Percentiles rank a stretch among this genome's conserved stretches.
Evolutionary conservation across 805 yeast genomes (phyloP).

Genomic region (Hanseniaspora jakobsenii): DNA sequence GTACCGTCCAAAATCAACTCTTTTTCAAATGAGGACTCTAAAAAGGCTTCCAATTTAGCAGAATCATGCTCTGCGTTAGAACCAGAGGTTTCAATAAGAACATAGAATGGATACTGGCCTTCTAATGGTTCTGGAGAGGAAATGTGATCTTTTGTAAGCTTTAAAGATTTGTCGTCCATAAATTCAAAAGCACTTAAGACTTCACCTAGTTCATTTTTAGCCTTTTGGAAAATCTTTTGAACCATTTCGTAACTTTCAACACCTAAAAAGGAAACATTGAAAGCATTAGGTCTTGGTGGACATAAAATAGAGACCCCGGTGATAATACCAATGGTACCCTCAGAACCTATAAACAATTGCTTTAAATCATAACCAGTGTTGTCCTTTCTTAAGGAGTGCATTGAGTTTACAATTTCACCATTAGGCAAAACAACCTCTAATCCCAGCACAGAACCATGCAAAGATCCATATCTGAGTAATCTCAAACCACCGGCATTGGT

Average conservation of each 20-base stretch:
- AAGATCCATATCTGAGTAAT: constrained; percentile 74
- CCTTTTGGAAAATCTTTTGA: constrained; percentile 64
- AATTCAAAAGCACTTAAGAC: constrained; percentile 86
- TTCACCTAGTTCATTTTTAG: constrained; percentile 69
- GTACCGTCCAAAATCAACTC: constrained; percentile 86
- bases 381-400: constrained; percentile 82
- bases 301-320: constrained; percentile 85
- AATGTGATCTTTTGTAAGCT: constrained; percentile 49
- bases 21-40: constrained; percentile 73
- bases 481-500: constrained; percentile 95
- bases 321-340: constrained; percentile 81
- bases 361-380: constrained; percentile 91
- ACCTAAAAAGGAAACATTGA: constrained; percentile 81
- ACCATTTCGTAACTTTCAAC: constrained; percentile 73
- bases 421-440: constrained; percentile 86
- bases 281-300: constrained; percentile 76
- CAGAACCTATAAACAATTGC: constrained; percentile 86
- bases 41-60: constrained; percentile 71
- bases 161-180: constrained; percentile 68
- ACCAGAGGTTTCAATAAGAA: constrained; percentile 91
- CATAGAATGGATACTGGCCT: constrained; percentile 73
- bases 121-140: constrained; percentile 64
- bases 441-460: constrained; percentile 86
- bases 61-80: constrained; percentile 88
- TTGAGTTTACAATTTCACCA: constrained; percentile 68